phyloP scores from a whole-genome alignment of 768 basidiomycete species.

The Russula virescens region DNA sequence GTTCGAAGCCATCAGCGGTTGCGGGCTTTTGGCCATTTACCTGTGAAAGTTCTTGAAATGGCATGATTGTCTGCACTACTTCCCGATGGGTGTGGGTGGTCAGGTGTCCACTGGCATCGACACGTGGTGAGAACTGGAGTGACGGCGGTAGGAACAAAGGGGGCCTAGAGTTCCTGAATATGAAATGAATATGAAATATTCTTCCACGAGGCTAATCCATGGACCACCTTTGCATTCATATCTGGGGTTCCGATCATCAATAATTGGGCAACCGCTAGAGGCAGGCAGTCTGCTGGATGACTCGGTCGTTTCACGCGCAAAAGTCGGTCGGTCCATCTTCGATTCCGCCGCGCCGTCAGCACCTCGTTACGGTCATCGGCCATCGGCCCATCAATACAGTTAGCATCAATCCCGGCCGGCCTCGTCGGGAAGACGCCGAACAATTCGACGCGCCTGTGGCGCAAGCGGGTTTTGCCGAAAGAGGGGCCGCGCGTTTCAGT shows the following conservation, averaged over 20 bases:
- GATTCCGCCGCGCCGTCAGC: not conserved
- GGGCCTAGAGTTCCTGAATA: constrained; percentile 14
- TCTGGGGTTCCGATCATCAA: constrained; percentile 1
- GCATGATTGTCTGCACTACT: not conserved
- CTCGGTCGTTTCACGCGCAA: not conserved
- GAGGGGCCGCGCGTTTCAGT: not conserved
- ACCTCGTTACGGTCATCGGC: too few relatives aligned
- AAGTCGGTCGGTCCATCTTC: not conserved
- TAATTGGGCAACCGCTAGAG: not conserved
- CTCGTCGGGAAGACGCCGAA: not conserved
- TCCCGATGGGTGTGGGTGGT: constrained; percentile 2
- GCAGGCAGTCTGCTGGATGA: not conserved
- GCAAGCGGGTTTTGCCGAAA: constrained; percentile 6
- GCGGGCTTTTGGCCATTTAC: constrained; percentile 11
- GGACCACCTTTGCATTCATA: constrained; percentile 3
- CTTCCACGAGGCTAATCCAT: constrained; percentile 14
- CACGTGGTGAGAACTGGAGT: constrained; percentile 15
- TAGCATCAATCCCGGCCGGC: too few relatives aligned
- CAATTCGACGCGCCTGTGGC: constrained; percentile 18
- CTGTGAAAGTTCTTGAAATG: not conserved
- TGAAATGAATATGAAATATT: constrained; percentile 14
- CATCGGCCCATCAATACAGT: too few relatives aligned
- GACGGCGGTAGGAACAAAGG: constrained; percentile 2
- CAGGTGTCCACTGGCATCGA: constrained; percentile 10
- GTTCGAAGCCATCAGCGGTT: constrained; percentile 1